Evolutionary conservation across 176 grass and related monocot genomes (phyloP), one percentile per base, ranked within the genome.

Genomic region (Juncus effusus): DNA sequence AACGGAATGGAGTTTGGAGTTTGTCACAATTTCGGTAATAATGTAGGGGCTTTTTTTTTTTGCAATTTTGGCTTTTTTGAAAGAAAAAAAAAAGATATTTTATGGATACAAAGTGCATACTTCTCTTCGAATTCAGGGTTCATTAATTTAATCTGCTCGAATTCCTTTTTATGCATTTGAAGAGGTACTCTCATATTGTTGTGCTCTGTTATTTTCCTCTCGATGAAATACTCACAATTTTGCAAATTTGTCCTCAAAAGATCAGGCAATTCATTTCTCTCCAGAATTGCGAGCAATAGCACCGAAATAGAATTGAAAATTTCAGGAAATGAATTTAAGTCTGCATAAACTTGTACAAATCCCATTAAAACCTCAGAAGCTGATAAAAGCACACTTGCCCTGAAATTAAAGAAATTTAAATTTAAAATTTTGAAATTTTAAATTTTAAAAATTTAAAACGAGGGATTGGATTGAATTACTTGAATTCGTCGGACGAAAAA

Each of bases 51-150:
- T 28, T 28, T 28, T 28, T 28, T 28, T 28, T 28, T 28, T 28
- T 28, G 19, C 19, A 28, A 28, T 28, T 28, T 28, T 28, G 19
- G 19, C 19, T 28, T 28, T 28, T 28, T 28, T 28, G 19, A 28
- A 28, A 28, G 19, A 28, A 28, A 28, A 28, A 28, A 10, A 79
- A 69, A 71, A n/a, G 7, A 50, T 44, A 8, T 36, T 9, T 51
- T 39, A 56, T 28, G 19, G 19, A 28, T 28, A 28, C 19, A 28
- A 28, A 28, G 19, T 28, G 67, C 85, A 69, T 92, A 97, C 88
- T 80, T 89, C 51, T 97, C 93, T 74, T 92, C 88, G 3, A 92
- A 97, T 84, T 92, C 86, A 12, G 88, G 88, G 86, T 84, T 97
- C 64, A 97, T 63, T 54, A 92, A 78, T 42, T 81, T 97, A 40